Conservation (phyloP, 345 rosid species). For the Dipteronia sinensis region DNA sequence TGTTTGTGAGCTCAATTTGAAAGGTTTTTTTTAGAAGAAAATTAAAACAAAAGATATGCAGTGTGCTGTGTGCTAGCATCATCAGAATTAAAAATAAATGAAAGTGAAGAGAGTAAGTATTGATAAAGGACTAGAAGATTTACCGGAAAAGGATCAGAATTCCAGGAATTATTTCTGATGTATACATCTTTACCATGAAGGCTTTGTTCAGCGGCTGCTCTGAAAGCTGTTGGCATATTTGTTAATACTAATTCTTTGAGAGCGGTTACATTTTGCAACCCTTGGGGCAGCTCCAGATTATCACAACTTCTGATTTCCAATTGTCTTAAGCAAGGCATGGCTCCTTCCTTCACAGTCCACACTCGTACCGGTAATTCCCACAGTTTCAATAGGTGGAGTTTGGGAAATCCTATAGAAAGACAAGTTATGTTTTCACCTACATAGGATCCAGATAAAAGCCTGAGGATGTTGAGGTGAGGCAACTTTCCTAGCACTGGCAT, state of each 20-base stretch:
- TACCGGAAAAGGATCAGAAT: no score
- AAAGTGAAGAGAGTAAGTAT: no score
- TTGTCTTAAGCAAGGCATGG: constrained; percentile 34
- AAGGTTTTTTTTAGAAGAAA: no score
- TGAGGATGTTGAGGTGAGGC: constrained; percentile 29
- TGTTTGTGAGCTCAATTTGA: no score
- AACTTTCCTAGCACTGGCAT: constrained; percentile 32
- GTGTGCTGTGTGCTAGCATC: no score
- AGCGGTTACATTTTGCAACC: constrained; percentile 6
- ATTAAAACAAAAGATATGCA: no score
- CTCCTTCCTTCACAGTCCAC: constrained; percentile 19
- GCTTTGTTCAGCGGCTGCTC: not conserved
- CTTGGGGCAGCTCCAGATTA: constrained; percentile 8
- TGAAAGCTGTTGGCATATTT: constrained; percentile 23
- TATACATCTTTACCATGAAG: not conserved
- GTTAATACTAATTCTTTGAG: constrained; percentile 30
- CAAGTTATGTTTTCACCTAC: constrained; percentile 25
- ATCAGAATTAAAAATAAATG: no score
- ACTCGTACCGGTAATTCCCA: constrained; percentile 29
- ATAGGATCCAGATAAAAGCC: constrained; percentile 37
- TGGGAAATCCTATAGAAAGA: constrained; percentile 1
- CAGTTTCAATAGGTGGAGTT: constrained; percentile 37
- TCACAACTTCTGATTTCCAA: constrained; percentile 40
- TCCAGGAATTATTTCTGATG: not conserved
- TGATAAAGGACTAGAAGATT: no score